Conservation (phyloP, 345 rosid species). For the Eucalyptus decipiens region DNA sequence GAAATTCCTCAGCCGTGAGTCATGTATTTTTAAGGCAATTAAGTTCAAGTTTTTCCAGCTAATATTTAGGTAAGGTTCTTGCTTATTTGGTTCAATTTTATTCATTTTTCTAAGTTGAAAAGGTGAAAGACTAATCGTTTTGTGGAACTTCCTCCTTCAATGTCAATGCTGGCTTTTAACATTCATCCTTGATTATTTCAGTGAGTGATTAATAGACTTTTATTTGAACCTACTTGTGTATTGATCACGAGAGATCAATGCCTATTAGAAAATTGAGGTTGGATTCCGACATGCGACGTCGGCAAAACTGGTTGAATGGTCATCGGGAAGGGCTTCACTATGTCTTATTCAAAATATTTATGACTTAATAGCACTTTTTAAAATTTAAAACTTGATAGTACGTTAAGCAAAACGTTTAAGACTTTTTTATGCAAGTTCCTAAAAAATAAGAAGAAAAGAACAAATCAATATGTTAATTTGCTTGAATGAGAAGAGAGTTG, state of each 20-base stretch:
- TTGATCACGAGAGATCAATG: rapidly evolving
- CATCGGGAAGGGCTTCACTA: rapidly evolving
- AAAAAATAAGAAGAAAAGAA: neutral
- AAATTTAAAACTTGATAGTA: no score
- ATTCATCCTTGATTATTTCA: no score
- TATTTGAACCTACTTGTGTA: no score
- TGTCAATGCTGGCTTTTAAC: no score
- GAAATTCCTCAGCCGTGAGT: neutral
- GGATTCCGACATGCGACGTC: rapidly evolving
- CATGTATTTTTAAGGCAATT: rapidly evolving
- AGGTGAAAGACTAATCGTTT: no score
- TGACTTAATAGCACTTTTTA: rapidly evolving
- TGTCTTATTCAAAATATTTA: rapidly evolving
- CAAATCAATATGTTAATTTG: rapidly evolving
- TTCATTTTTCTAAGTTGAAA: no score
- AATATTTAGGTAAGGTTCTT: no score
- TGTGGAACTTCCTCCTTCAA: no score
- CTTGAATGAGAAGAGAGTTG: neutral
- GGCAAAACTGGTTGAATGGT: neutral
- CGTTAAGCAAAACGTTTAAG: rapidly evolving
- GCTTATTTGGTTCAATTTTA: rapidly evolving
- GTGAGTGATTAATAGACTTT: no score
- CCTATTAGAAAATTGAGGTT: no score
- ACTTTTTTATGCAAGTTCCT: neutral
- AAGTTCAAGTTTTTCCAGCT: no score